phyloP scores from a whole-genome alignment of 129 eudicot genomes.

The Chrysanthemum seticuspe region DNA sequence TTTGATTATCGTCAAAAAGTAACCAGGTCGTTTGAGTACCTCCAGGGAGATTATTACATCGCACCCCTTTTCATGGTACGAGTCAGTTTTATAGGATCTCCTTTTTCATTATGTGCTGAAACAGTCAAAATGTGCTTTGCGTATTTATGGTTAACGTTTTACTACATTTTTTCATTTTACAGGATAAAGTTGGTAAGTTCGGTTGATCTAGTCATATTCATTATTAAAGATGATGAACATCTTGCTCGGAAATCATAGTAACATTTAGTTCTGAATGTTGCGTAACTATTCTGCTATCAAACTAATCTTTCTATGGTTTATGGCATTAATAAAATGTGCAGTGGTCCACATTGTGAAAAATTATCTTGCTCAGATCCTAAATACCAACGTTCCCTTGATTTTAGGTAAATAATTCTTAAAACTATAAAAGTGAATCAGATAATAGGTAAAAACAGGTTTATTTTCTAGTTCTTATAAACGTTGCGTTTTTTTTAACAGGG shows the following conservation, averaged over 20 bases:
- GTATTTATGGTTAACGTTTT: conserved; percentile 14
- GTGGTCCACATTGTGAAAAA: conserved; percentile 89
- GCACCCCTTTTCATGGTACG: conserved; percentile 94
- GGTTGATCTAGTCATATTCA: conserved; percentile 16
- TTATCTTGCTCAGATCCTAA: conserved; percentile 66
- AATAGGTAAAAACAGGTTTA: background rate
- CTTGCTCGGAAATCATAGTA: conserved; percentile 20
- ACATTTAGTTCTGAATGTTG: conserved; percentile 8
- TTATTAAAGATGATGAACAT: conserved; percentile 28
- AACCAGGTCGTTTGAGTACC: conserved; percentile 91
- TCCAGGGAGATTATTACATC: conserved; percentile 95
- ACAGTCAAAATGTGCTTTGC: background rate
- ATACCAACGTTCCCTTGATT: conserved; percentile 75
- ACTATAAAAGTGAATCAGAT: background rate
- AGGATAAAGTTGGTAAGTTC: conserved; percentile 97
- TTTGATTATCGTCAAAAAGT: conserved; percentile 95
- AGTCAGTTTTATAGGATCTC: background rate
- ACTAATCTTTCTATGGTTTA: background rate
- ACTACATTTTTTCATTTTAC: conserved; percentile 38
- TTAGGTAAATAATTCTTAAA: conserved; percentile 54
- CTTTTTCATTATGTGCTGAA: background rate
- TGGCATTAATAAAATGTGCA: conserved; percentile 34
- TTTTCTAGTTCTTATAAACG: conserved; percentile 12
- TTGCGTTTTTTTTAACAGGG: conserved; percentile 42
- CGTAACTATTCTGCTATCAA: background rate